These are phyloP conservation scores for Yamadazyma buinensis DNA, from an alignment of 1,139 yeast genomes.

Conservation along the genomic window DNA sequence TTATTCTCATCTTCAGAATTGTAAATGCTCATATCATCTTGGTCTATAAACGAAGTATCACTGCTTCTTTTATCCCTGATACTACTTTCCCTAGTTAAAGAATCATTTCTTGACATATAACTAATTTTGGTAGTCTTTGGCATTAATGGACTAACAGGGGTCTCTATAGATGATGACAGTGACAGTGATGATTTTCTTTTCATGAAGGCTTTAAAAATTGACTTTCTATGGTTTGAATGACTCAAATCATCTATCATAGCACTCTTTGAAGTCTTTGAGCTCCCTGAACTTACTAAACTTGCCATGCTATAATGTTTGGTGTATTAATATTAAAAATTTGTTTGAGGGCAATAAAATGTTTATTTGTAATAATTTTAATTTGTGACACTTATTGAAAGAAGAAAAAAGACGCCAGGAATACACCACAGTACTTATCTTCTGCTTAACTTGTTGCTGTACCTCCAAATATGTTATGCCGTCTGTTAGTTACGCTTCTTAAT, in stretches of 20 bases:
- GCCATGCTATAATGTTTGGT: no score
- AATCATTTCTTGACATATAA: not conserved
- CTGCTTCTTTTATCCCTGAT: not conserved
- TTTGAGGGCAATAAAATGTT: no score
- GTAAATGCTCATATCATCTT: conserved; percentile 11
- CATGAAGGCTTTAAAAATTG: conserved; percentile 16
- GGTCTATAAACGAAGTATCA: conserved; percentile 6
- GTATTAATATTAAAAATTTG: no score
- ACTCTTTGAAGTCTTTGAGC: not conserved
- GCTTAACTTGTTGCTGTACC: no score
- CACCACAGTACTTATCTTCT: no score
- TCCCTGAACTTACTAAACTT: no score
- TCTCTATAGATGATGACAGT: not conserved
- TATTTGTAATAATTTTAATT: no score
- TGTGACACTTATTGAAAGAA: no score
- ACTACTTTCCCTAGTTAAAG: conserved; percentile 1
- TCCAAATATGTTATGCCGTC: no score
- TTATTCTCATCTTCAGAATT: conserved; percentile 11
- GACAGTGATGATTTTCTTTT: conserved; percentile 9
- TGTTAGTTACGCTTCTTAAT: no score
- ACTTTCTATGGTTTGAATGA: conserved; percentile 8
- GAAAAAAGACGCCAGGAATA: no score
- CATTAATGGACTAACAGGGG: not conserved
- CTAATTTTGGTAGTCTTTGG: not conserved
- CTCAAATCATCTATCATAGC: conserved; percentile 1